Evolutionary conservation across 148 eudicot species (phyloP).

Genomic region (Silene uniflora): DNA sequence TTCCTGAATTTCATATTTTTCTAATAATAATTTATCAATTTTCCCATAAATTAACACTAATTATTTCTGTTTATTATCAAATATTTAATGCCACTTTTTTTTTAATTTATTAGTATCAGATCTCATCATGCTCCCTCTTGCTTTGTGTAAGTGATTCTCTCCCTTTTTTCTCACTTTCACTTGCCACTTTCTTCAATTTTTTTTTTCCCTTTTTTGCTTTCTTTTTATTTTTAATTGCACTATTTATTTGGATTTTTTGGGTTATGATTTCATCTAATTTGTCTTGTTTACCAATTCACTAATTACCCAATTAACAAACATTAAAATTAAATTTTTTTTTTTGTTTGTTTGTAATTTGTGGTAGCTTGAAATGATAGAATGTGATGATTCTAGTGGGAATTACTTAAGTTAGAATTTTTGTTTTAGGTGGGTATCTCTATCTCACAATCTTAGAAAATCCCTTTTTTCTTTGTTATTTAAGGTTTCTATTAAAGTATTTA

Average conservation of each 20-base stretch:
- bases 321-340: too few species aligned
- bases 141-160: slow-evolving; percentile 10
- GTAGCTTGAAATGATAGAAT: slow-evolving; percentile 24
- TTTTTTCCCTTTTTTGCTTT: slow-evolving; percentile 5
- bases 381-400: slow-evolving; percentile 30
- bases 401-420: slow-evolving; percentile 6
- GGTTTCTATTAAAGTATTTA: slow-evolving; percentile 9
- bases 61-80: too few species aligned
- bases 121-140: slow-evolving; percentile 30
- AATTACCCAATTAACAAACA: too few species aligned
- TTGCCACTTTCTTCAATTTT: slow-evolving; percentile 4
- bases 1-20: background rate
- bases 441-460: background rate
- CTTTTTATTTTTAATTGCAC: background rate
- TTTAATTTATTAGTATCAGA: slow-evolving; percentile 18
- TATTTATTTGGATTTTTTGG: too few species aligned
- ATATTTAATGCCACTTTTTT: background rate
- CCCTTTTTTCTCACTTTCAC: slow-evolving; percentile 13
- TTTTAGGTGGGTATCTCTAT: slow-evolving; percentile 18
- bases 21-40: background rate
- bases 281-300: too few species aligned
- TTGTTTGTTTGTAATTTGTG: background rate
- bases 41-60: too few species aligned
- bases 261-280: background rate
- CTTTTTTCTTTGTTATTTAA: slow-evolving; percentile 4